Base-by-base conservation (phyloP, 139 green algal genomes). In the Dunaliella primolecta region DNA sequence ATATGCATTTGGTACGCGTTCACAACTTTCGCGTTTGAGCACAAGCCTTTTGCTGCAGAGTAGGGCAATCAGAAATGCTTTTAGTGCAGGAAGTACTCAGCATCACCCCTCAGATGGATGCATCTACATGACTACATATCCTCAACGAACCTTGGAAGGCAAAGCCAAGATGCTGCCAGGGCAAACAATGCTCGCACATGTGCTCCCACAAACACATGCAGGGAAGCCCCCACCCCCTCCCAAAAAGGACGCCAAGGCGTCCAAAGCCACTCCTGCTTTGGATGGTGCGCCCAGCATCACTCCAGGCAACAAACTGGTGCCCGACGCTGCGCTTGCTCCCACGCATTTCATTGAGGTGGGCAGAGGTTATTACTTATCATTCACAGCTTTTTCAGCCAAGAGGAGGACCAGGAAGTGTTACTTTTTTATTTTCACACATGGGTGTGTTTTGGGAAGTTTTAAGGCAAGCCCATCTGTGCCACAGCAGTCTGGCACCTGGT, bases 341-440 rank as follows among this genome's bases (percentile, higher is more conserved):
- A 87, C 85, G 1, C 82, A 88, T 38, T 84, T 89, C 36, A 76
- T 87, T 21, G 77, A 89, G 82, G 72, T 89, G 80, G 80, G 37
- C 15, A 3, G 38, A 29, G 3, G 15, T 55, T 20, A 30, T 11
- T 81, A 32, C 76, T 57, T 31, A 29, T 3, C 76, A 46, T 55
- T 25, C 3, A n/a, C 25, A 46, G 31, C 32, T 11, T 81, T 80
- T 11, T 32, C 30, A 2, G 79, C 34, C 25, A 32, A 74, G 20
- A 29, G 27, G 72, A 78, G 30, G n/a, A 56, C 72, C 15, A 25
- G n/a, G 3, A 20, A 32, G 3, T 2, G 15, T 56, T 46, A 32
- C 30, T 20, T 38, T 46, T 25, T 46, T 31, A 25, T 46, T 79
- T 27, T 27, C 56, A 23, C 56, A 23, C 56, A n/a, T 74, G 56